Evolutionary conservation across 2,329 filamentous ascomycete genomes (phyloP), one percentile per base, ranked within the genome.

Genomic region (Mariannaea elegans): DNA sequence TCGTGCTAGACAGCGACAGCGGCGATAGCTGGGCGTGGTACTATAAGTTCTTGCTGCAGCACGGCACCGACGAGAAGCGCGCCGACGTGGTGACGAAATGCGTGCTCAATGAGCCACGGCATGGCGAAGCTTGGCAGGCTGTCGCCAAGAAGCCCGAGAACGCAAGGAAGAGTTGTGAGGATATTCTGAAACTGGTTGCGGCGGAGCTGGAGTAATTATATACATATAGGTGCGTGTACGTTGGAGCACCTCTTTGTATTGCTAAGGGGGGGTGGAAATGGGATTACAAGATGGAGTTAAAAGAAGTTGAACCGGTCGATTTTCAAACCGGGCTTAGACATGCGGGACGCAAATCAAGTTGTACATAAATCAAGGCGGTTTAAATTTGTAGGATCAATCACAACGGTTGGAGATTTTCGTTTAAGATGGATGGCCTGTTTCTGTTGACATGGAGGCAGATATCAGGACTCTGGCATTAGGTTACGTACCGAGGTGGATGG

Each of bases 11-110:
- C 72, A 87, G 90, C 32, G 94, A 98, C 75, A 80, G 88, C 49
- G 95, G 95, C 49, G 96, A 99, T 79, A 91, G 89, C 10, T 99
- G 96, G 96, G 94, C 93, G 18, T 99, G 94, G 94, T 99, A 97
- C 77, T 95, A 93, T 77, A 94, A 94, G 76, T 99, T 98, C 75
- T 73, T 98, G 65, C 75, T 88, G 67, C 92, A 97, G 81, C 94
- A 99, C 78, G 96, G 95, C 9, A 97, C 93, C 5, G 90, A 93
- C 57, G 94, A 97, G 81, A 99, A 98, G 88, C 84, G 90, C 71
- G 86, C 82, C 27, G 95, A 98, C 73, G 90, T 97, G 29, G 76
- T 97, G 6, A 82, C 82, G 57, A 97, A 97, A 79, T 94, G 92
- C 68, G 82, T 91, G 29, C 79, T 90, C 47, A 94, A 89, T 57